These are phyloP conservation scores for Arthroderma sp. DNA, from an alignment of 2,329 filamentous ascomycete genomes.

Conservation along the genomic window DNA sequence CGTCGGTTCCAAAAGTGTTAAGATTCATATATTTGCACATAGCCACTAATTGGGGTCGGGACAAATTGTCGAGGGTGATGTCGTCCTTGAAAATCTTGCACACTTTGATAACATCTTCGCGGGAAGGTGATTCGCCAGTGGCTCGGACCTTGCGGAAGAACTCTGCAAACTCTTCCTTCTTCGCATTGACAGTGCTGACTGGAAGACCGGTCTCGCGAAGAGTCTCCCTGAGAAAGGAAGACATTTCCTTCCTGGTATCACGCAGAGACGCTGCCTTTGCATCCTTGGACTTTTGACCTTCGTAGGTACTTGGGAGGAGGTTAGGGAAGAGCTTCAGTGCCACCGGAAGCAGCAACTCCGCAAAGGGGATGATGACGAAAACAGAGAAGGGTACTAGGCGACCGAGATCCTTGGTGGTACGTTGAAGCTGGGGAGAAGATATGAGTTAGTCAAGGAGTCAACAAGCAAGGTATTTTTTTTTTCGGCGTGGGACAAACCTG, in stretches of 20 bases:
- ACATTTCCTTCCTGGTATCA: constrained; percentile 84
- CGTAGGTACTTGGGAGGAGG: constrained; percentile 91
- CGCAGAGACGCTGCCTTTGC: constrained; percentile 70
- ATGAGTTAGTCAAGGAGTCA: constrained; percentile 5
- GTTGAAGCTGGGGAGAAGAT: constrained; percentile 45
- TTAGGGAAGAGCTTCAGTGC: constrained; percentile 94
- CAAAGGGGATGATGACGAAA: constrained; percentile 93
- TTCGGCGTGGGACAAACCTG: constrained; percentile 40
- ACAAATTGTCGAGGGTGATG: constrained; percentile 90
- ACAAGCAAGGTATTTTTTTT: not conserved
- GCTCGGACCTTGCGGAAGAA: constrained; percentile 95
- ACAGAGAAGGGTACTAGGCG: constrained; percentile 92
- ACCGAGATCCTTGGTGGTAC: constrained; percentile 85
- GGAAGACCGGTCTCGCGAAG: constrained; percentile 88
- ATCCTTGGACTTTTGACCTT: constrained; percentile 81
- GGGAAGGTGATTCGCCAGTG: constrained; percentile 78
- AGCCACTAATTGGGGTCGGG: constrained; percentile 83
- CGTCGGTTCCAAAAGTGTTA: constrained; percentile 91
- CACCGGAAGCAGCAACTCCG: constrained; percentile 79
- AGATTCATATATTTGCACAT: constrained; percentile 99
- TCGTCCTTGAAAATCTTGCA: constrained; percentile 99
- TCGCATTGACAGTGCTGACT: constrained; percentile 66
- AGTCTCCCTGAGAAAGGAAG: constrained; percentile 74
- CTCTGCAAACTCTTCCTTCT: constrained; percentile 84
- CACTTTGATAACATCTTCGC: constrained; percentile 90